phyloP scores from a whole-genome alignment of 2,329 filamentous ascomycete species.

The Aspergillus costaricaensis region DNA sequence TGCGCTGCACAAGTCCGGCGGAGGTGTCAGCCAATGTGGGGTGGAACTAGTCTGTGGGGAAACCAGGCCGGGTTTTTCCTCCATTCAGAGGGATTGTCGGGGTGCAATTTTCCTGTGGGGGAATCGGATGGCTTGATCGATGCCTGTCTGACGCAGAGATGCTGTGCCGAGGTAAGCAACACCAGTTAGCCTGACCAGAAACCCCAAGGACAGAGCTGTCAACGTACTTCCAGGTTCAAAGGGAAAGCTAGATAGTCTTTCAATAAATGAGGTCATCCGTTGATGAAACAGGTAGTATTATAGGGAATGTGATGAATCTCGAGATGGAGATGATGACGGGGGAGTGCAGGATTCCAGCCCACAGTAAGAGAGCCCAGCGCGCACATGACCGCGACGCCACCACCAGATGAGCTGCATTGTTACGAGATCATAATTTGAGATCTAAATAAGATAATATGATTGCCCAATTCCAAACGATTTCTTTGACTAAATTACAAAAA shows the following conservation, averaged over 20 bases:
- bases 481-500: neutral
- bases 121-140: neutral
- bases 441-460: no score
- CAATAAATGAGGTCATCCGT: no score
- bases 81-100: neutral
- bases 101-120: neutral
- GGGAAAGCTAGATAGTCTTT: neutral
- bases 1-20: neutral
- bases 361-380: neutral
- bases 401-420: neutral
- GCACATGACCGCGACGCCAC: neutral
- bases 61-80: neutral
- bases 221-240: neutral
- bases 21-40: neutral
- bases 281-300: no score
- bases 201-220: neutral
- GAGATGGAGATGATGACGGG: neutral
- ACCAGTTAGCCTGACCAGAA: neutral
- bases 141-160: neutral
- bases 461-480: neutral
- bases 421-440: no score
- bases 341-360: neutral
- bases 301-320: neutral
- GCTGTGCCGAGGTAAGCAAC: neutral
- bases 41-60: neutral